A percentile compares a stretch with the other conserved stretches of the same genome.
phyloP scores from a whole-genome alignment of 2,329 filamentous ascomycete species.

The Aquanectria penicillioides region DNA sequence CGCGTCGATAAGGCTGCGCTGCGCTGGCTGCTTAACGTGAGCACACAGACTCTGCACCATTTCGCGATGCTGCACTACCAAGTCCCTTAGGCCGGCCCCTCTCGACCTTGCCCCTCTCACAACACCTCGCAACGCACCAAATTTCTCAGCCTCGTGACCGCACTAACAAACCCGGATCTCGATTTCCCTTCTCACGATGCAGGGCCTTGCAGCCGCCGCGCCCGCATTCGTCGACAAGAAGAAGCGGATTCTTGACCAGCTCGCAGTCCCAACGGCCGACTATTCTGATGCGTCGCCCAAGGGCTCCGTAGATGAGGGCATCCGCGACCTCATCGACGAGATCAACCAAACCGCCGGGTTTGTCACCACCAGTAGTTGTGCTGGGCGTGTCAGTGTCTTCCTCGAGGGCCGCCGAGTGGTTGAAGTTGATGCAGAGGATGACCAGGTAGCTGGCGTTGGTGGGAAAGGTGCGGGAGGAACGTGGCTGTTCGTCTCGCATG shows the following conservation, averaged over 20 bases:
- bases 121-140: constrained; percentile 25
- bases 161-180: constrained; percentile 30
- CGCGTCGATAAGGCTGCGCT: constrained; percentile 28
- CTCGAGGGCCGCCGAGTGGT: constrained; percentile 74
- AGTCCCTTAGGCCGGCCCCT: constrained; percentile 12
- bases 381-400: constrained; percentile 87
- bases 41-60: not conserved
- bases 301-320: constrained; percentile 83
- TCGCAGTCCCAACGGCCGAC: constrained; percentile 73
- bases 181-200: constrained; percentile 35
- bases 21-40: constrained; percentile 28
- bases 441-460: constrained; percentile 69
- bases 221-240: constrained; percentile 70
- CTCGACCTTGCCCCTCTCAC: constrained; percentile 19
- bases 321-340: constrained; percentile 79
- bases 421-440: constrained; percentile 31
- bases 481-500: constrained; percentile 92
- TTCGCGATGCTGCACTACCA: constrained; percentile 21
- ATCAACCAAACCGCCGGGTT: constrained; percentile 81
- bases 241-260: constrained; percentile 74
- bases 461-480: constrained; percentile 86
- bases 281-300: constrained; percentile 91
- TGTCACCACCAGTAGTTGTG: constrained; percentile 94
- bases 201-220: constrained; percentile 44
- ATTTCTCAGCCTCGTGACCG: constrained; percentile 37